phyloP scores from a whole-genome alignment of 1,284 basidiomycete genomes.

The Phellopilus nigrolimitatus region DNA sequence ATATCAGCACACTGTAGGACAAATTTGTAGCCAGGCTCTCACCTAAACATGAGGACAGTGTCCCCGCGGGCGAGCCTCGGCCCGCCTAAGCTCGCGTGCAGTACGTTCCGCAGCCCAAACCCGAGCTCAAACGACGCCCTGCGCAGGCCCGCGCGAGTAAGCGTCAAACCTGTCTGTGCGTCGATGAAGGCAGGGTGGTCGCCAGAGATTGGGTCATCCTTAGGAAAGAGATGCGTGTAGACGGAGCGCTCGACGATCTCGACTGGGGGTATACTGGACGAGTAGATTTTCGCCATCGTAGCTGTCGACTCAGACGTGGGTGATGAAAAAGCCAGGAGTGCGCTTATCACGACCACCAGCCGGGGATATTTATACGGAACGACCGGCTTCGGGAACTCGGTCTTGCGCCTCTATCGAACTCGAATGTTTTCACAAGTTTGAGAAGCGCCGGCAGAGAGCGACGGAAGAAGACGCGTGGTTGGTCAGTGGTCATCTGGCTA shows the following conservation, averaged over 20 bases:
- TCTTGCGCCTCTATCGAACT: too few relatives aligned
- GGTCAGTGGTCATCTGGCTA: too few relatives aligned
- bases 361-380: too few relatives aligned
- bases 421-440: too few relatives aligned
- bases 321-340: too few relatives aligned
- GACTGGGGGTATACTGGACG: conserved; percentile 25
- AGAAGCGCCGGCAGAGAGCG: too few relatives aligned
- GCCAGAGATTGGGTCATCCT: conserved; percentile 31
- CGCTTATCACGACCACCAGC: too few relatives aligned
- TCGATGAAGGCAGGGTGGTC: conserved; percentile 60
- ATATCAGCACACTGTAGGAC: background rate
- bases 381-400: too few relatives aligned
- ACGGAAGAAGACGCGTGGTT: too few relatives aligned
- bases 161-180: conserved; percentile 47
- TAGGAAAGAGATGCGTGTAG: conserved; percentile 27
- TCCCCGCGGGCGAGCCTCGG: conserved; percentile 28
- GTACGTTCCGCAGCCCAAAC: conserved; percentile 44
- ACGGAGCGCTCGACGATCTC: conserved; percentile 27
- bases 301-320: background rate
- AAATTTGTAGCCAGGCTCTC: background rate
- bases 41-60: conserved; percentile 44
- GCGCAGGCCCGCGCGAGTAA: conserved; percentile 54
- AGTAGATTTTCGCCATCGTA: conserved; percentile 26
- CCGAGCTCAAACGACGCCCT: conserved; percentile 53
- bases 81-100: conserved; percentile 33